Percentiles rank a stretch among this genome's conserved stretches.
Conservation (phyloP, 2,329 filamentous ascomycete genomes). For the Exserohilum rostratum region DNA sequence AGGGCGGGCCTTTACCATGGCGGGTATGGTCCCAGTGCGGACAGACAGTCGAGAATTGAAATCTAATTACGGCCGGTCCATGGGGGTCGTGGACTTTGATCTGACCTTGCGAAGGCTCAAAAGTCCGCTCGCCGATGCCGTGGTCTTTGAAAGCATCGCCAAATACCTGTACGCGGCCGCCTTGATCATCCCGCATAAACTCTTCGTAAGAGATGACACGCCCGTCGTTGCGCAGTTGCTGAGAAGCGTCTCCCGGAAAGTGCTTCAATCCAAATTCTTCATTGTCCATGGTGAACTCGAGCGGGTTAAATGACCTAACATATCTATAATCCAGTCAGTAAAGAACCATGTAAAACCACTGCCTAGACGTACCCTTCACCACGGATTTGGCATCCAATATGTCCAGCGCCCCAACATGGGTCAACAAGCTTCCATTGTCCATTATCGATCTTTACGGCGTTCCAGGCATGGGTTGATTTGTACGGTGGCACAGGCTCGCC, state of each 20-base stretch:
- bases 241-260: constrained; percentile 70
- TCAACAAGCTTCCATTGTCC: constrained; percentile 92
- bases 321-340: constrained; percentile 54
- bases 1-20: constrained; percentile 69
- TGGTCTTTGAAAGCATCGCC: constrained; percentile 45
- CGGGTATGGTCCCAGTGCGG: constrained; percentile 80
- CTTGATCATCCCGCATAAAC: constrained; percentile 69
- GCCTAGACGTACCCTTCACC: constrained; percentile 59
- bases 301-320: constrained; percentile 67
- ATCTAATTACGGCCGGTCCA: constrained; percentile 62
- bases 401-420: constrained; percentile 89
- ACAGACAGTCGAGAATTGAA: constrained; percentile 81
- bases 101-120: constrained; percentile 65
- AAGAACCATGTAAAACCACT: constrained; percentile 9
- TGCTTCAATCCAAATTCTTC: constrained; percentile 82
- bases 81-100: constrained; percentile 65
- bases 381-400: constrained; percentile 52
- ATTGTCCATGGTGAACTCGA: constrained; percentile 68
- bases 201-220: constrained; percentile 76
- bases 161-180: constrained; percentile 51
- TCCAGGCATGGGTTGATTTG: constrained; percentile 82
- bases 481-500: constrained; percentile 70
- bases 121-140: constrained; percentile 61
- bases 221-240: constrained; percentile 79
- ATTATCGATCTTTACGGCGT: constrained; percentile 84